Conservation (phyloP, 495 filamentous ascomycete species). For the Penicillium paradoxum region DNA sequence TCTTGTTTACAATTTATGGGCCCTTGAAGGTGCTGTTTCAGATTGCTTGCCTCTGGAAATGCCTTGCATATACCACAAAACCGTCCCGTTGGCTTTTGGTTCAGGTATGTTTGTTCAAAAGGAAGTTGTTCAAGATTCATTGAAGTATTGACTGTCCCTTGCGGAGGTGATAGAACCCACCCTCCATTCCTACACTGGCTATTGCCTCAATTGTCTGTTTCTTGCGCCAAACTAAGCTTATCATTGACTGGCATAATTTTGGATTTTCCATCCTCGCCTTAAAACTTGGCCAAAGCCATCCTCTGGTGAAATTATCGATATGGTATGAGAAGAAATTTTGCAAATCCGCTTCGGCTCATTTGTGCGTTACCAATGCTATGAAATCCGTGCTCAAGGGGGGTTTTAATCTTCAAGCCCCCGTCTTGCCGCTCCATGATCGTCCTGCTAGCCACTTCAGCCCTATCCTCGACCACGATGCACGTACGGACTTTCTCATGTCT, state of each 20-base stretch:
- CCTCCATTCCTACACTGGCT: slow-evolving; percentile 84
- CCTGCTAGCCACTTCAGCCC: slow-evolving; percentile 79
- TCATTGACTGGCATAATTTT: slow-evolving; percentile 99
- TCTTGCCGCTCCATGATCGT: slow-evolving; percentile 78
- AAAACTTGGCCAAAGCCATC: slow-evolving; percentile 58
- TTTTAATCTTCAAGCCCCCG: slow-evolving; percentile 57
- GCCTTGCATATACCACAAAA: slow-evolving; percentile 67
- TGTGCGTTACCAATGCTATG: slow-evolving; percentile 91
- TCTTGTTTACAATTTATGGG: slow-evolving; percentile 73
- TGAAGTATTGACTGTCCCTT: slow-evolving; percentile 9
- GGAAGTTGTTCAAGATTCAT: neutral
- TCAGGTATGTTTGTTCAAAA: slow-evolving; percentile 44
- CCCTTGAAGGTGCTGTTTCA: slow-evolving; percentile 89
- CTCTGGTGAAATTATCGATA: slow-evolving; percentile 67
- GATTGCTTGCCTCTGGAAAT: slow-evolving; percentile 58
- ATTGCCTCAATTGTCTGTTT: slow-evolving; percentile 68
- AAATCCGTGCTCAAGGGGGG: slow-evolving; percentile 59
- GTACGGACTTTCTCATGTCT: slow-evolving; percentile 54
- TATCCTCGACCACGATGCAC: slow-evolving; percentile 42
- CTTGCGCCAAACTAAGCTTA: slow-evolving; percentile 71
- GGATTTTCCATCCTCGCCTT: slow-evolving; percentile 89
- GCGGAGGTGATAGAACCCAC: slow-evolving; percentile 65
- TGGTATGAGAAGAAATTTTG: slow-evolving; percentile 72
- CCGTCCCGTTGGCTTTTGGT: slow-evolving; percentile 78
- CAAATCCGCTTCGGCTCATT: slow-evolving; percentile 62